A percentile compares a stretch with the other conserved stretches of the same genome.
These are phyloP conservation scores for Rhodocollybia butyracea DNA, from an alignment of 768 basidiomycete genomes.

Conservation along the genomic window DNA sequence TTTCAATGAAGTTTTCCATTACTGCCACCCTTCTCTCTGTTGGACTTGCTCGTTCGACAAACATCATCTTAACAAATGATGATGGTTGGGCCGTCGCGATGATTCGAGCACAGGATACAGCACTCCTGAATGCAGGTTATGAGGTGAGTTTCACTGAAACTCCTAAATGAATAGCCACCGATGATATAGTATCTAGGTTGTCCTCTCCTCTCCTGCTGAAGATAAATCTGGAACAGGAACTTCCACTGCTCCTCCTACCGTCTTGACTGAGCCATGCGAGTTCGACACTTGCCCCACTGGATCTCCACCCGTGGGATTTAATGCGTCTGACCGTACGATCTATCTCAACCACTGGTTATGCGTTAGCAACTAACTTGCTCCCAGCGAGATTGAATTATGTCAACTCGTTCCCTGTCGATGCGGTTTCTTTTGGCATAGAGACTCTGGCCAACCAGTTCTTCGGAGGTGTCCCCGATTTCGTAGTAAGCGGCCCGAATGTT, in stretches of 20 bases:
- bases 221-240: constrained; percentile 47
- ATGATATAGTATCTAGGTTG: constrained; percentile 27
- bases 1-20: no score
- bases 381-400: constrained; percentile 33
- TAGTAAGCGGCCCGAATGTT: constrained; percentile 45
- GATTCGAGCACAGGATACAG: constrained; percentile 38
- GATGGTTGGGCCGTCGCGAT: constrained; percentile 45
- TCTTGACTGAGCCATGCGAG: constrained; percentile 33
- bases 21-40: not conserved
- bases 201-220: constrained; percentile 43
- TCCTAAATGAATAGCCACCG: not conserved
- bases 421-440: constrained; percentile 40
- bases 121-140: constrained; percentile 35
- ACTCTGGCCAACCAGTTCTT: constrained; percentile 41
- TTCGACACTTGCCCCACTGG: constrained; percentile 39
- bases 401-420: constrained; percentile 34
- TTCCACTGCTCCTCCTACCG: constrained; percentile 28
- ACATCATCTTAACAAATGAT: constrained; percentile 29
- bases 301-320: constrained; percentile 39
- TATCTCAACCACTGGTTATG: not conserved
- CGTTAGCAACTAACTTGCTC: not conserved
- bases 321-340: constrained; percentile 32
- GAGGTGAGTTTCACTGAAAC: constrained; percentile 25
- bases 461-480: constrained; percentile 35
- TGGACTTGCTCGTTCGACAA: constrained; percentile 1